Evolutionary conservation across 331 rosid genomes (phyloP).

Genomic region (Phaseolus coccineus): DNA sequence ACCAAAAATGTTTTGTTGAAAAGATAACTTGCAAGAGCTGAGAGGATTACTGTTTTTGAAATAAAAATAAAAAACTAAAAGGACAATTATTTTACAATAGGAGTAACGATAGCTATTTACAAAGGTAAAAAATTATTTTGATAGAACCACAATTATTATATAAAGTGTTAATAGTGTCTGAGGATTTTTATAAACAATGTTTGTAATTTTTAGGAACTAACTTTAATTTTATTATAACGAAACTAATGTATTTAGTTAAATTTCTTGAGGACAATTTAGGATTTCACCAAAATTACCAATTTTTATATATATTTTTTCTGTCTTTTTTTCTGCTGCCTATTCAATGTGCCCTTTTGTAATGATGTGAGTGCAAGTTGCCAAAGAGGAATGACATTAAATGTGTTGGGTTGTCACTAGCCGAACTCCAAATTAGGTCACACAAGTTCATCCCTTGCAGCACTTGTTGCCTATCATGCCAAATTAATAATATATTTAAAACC

Average conservation of each 20-base stretch:
- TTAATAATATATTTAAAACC: not conserved
- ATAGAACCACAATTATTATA: no score
- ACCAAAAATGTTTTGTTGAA: no score
- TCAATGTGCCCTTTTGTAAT: slow-evolving; percentile 12
- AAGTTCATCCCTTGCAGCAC: slow-evolving; percentile 36
- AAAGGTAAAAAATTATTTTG: no score
- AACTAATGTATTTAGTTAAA: not conserved
- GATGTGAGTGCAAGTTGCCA: slow-evolving; percentile 35
- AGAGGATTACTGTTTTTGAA: no score
- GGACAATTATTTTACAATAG: no score
- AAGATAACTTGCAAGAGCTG: no score
- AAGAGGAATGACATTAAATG: slow-evolving; percentile 37
- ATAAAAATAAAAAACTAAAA: no score
- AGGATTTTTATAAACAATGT: not conserved
- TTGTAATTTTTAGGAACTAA: not conserved
- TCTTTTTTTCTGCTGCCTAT: slow-evolving; percentile 1
- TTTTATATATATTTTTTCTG: not conserved
- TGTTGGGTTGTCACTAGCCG: slow-evolving; percentile 33
- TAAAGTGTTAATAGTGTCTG: no score
- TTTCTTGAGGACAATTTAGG: not conserved
- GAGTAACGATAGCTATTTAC: no score
- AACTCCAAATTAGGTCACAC: slow-evolving; percentile 32
- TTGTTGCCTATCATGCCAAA: slow-evolving; percentile 7
- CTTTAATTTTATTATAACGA: not conserved
- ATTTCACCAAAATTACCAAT: not conserved